Percentiles rank a stretch among this genome's conserved stretches.
Evolutionary conservation across 768 basidiomycete genomes (phyloP).

Genomic region (Pleurotus citrinopileatus): DNA sequence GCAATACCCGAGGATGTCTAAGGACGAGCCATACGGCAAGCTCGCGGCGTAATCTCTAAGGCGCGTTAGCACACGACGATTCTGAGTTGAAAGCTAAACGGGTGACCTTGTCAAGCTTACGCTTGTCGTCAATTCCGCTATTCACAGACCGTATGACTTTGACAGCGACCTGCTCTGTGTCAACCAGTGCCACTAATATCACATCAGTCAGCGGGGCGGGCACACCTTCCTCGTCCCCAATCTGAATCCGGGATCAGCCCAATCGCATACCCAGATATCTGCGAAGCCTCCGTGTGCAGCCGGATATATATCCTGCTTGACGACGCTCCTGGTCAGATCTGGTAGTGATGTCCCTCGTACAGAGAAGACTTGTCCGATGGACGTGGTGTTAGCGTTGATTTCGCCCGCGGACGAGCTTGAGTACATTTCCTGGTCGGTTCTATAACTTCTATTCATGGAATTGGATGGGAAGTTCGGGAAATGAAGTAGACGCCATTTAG

Average conservation of each 20-base stretch:
- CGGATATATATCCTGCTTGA: neutral
- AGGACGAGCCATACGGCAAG: neutral
- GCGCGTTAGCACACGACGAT: neutral
- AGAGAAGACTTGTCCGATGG: too few relatives aligned
- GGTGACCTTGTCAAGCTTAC: constrained; percentile 4
- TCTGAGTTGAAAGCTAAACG: neutral
- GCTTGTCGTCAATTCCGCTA: neutral
- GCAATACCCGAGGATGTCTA: neutral
- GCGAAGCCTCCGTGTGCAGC: constrained; percentile 6
- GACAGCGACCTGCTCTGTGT: constrained; percentile 9
- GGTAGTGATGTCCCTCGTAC: neutral
- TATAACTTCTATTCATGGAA: too few relatives aligned
- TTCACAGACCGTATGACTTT: constrained; percentile 10
- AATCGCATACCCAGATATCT: constrained; percentile 6
- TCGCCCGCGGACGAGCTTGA: too few relatives aligned
- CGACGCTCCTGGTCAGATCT: constrained; percentile 3
- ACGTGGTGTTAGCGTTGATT: too few relatives aligned
- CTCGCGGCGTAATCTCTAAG: neutral
- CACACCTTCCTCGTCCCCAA: neutral
- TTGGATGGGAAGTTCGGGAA: too few relatives aligned
- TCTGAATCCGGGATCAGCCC: neutral
- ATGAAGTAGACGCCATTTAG: too few relatives aligned
- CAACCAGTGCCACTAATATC: neutral
- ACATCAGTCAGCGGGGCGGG: too few relatives aligned
- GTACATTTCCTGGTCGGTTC: too few relatives aligned